phyloP scores from a whole-genome alignment of 495 filamentous ascomycete species.

The Lindgomyces ingoldianus region DNA sequence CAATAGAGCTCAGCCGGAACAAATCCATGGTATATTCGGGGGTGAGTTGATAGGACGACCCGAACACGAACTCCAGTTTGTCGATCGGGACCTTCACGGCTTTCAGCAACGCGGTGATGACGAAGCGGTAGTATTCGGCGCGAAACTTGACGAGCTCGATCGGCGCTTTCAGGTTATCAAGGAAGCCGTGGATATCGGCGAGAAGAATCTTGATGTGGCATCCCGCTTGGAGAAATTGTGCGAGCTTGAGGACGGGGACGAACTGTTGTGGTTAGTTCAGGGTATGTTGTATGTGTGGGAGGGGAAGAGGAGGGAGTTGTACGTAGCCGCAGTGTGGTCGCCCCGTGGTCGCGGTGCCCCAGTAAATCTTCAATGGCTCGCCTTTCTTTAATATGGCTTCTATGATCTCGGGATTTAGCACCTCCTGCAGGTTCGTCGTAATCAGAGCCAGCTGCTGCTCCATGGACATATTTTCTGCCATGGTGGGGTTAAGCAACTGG shows the following conservation, averaged over 20 bases:
- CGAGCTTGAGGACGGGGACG: constrained; percentile 82
- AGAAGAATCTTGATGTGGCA: constrained; percentile 75
- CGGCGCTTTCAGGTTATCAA: constrained; percentile 82
- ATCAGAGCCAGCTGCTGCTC: constrained; percentile 68
- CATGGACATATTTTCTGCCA: constrained; percentile 3
- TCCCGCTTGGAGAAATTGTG: constrained; percentile 80
- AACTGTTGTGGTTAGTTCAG: constrained; percentile 46
- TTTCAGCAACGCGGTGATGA: constrained; percentile 44
- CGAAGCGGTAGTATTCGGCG: constrained; percentile 45
- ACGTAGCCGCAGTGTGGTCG: constrained; percentile 76
- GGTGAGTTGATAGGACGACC: constrained; percentile 76
- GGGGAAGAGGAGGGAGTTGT: neutral
- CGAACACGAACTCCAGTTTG: constrained; percentile 80
- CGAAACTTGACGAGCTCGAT: constrained; percentile 78
- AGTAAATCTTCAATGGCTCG: constrained; percentile 32
- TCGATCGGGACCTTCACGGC: constrained; percentile 59
- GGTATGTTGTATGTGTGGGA: neutral
- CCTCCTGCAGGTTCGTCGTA: constrained; percentile 75
- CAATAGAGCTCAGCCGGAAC: constrained; percentile 49
- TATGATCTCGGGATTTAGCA: constrained; percentile 84
- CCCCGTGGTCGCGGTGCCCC: constrained; percentile 75
- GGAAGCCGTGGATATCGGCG: constrained; percentile 67
- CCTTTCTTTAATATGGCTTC: constrained; percentile 65
- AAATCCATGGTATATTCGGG: constrained; percentile 73
- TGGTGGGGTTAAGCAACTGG: neutral